These are phyloP conservation scores for Irpex lacteus DNA, from an alignment of 1,284 basidiomycete genomes.

Conservation along the genomic window DNA sequence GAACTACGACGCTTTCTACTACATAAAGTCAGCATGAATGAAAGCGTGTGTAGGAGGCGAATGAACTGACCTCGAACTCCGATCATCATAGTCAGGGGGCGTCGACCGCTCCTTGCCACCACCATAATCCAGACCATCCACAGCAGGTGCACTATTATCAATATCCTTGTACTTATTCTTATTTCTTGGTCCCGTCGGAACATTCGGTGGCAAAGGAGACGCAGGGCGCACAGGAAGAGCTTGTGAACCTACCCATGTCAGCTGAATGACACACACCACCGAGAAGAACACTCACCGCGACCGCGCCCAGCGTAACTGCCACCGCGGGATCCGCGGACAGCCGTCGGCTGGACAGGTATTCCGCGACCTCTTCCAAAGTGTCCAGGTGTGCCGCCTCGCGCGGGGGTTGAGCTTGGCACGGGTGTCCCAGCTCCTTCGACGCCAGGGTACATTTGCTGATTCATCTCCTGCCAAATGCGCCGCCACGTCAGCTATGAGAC, in stretches of 20 bases:
- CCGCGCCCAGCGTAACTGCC: constrained; percentile 31
- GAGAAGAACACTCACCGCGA: constrained; percentile 31
- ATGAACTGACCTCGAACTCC: constrained; percentile 13
- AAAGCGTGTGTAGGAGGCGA: neutral
- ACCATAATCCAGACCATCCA: constrained; percentile 83
- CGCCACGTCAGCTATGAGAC: neutral
- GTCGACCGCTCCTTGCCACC: constrained; percentile 38
- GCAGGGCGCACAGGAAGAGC: constrained; percentile 61
- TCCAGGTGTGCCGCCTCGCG: constrained; percentile 42
- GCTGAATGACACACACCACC: neutral
- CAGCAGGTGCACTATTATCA: constrained; percentile 68
- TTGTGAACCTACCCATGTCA: constrained; percentile 6
- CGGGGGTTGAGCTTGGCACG: constrained; percentile 27
- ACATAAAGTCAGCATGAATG: neutral
- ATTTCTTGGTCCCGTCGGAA: constrained; percentile 82
- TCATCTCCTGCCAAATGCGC: constrained; percentile 29
- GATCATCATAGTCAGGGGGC: constrained; percentile 19
- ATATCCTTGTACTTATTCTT: constrained; percentile 87
- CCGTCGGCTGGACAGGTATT: constrained; percentile 31
- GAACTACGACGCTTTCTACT: constrained; percentile 31
- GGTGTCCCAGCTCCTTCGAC: constrained; percentile 42
- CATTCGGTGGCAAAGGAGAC: constrained; percentile 77
- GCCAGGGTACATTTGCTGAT: constrained; percentile 54
- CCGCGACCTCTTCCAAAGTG: constrained; percentile 55
- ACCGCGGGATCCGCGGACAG: constrained; percentile 30